phyloP scores from a whole-genome alignment of 1,139 yeast species.

The Suhomyces guaymorum region DNA sequence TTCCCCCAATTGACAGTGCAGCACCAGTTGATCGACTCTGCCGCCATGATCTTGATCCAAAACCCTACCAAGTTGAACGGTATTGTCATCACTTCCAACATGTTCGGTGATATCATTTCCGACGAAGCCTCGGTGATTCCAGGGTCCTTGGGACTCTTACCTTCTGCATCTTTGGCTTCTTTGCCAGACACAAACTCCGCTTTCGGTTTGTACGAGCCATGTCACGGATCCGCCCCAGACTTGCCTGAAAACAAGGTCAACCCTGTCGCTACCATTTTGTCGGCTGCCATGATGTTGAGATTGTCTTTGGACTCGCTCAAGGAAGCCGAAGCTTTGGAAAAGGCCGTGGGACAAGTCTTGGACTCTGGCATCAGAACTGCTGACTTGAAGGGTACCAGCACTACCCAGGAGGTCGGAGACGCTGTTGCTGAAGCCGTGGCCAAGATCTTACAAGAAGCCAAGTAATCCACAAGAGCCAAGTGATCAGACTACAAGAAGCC shows the following conservation, averaged over 20 bases:
- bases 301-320: conserved; percentile 76
- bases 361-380: conserved; percentile 88
- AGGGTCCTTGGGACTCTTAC: conserved; percentile 92
- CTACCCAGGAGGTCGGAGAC: conserved; percentile 90
- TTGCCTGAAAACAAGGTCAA: conserved; percentile 83
- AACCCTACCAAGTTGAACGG: conserved; percentile 90
- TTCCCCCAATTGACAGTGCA: conserved; percentile 84
- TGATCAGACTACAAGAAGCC: too few species aligned
- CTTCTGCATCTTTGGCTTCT: conserved; percentile 94
- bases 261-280: conserved; percentile 91
- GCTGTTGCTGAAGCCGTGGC: conserved; percentile 78
- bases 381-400: conserved; percentile 77
- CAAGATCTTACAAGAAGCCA: conserved; percentile 45
- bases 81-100: conserved; percentile 85
- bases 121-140: conserved; percentile 98
- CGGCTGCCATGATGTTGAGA: conserved; percentile 96
- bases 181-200: conserved; percentile 93
- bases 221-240: conserved; percentile 99
- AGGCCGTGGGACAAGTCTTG: conserved; percentile 80
- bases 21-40: conserved; percentile 96
- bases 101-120: conserved; percentile 97
- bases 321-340: conserved; percentile 87
- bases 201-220: conserved; percentile 95
- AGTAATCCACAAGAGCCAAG: conserved; percentile 1
- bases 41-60: conserved; percentile 95